A percentile compares a stretch with the other conserved stretches of the same genome.
phyloP scores from a whole-genome alignment of 805 yeast species.

The Candida oleophila region DNA sequence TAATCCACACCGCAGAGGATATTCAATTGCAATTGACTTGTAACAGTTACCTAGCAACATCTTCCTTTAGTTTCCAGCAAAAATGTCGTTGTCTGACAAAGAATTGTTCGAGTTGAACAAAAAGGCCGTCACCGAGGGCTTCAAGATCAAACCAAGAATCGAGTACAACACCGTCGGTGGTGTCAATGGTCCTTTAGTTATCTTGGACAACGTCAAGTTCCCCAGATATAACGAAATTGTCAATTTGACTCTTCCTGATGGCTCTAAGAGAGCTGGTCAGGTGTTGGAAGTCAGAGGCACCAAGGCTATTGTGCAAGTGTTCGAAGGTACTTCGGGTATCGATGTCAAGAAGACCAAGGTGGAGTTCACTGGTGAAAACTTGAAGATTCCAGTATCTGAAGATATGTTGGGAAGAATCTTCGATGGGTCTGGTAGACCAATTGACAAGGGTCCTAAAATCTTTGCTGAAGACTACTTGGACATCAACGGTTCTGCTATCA shows the following conservation, averaged over 20 bases:
- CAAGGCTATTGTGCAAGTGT: constrained; percentile 97
- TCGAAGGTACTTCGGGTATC: constrained; percentile 98
- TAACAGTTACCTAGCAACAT: background rate
- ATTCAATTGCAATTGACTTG: background rate
- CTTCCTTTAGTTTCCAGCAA: background rate
- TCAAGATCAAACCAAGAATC: constrained; percentile 85
- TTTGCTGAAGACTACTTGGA: constrained; percentile 98
- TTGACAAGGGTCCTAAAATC: constrained; percentile 96
- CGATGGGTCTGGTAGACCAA: constrained; percentile 98
- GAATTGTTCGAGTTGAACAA: constrained; percentile 74
- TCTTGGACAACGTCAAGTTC: constrained; percentile 47
- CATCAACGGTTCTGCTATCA: constrained; percentile 98
- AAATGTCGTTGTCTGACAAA: constrained; percentile 35
- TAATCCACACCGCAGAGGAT: background rate
- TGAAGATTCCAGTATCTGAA: constrained; percentile 93
- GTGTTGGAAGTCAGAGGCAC: constrained; percentile 97
- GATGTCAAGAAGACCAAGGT: constrained; percentile 97
- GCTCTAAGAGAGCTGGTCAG: constrained; percentile 92
- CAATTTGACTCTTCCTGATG: constrained; percentile 94
- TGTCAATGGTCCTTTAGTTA: constrained; percentile 97
- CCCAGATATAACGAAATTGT: constrained; percentile 93
- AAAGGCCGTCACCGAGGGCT: constrained; percentile 88
- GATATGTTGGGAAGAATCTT: constrained; percentile 97
- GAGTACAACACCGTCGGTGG: constrained; percentile 97
- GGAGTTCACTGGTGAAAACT: constrained; percentile 93